Conservation (phyloP, 257 asterid genomes). For the Jasminum sambac region DNA sequence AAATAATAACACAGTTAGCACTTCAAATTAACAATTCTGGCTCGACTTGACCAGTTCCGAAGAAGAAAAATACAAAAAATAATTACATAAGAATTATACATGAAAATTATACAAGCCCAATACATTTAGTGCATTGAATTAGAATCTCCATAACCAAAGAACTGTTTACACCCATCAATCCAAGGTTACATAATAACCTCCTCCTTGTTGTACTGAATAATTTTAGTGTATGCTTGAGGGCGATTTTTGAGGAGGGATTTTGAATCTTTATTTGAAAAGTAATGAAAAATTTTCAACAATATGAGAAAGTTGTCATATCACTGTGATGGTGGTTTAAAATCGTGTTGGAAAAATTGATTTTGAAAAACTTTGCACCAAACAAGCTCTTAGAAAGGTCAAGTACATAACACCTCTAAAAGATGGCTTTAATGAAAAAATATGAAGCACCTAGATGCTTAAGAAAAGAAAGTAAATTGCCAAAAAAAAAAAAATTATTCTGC, state of each 20-base stretch:
- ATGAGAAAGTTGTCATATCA: too few relatives aligned
- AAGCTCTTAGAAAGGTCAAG: background rate
- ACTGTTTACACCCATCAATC: background rate
- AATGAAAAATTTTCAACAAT: too few relatives aligned
- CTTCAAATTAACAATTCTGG: background rate
- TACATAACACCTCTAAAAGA: background rate
- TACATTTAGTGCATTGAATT: background rate
- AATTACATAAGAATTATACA: background rate
- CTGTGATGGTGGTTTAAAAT: too few relatives aligned
- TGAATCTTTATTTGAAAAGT: too few relatives aligned
- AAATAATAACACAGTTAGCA: background rate
- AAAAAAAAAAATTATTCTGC: background rate
- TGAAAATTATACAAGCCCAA: background rate
- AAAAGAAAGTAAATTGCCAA: conserved; percentile 6
- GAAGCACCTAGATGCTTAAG: background rate
- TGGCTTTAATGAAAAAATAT: background rate
- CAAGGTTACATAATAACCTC: conserved; percentile 1
- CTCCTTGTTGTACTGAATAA: background rate
- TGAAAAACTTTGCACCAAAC: too few relatives aligned
- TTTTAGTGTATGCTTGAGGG: too few relatives aligned
- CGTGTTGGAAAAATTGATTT: too few relatives aligned
- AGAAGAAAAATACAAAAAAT: background rate
- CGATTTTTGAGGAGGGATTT: too few relatives aligned
- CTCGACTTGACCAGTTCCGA: background rate
- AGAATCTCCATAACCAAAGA: conserved; percentile 8